Evolutionary conservation across 2,329 filamentous ascomycete genomes (phyloP).

Genomic region (Calonectria hongkongensis): DNA sequence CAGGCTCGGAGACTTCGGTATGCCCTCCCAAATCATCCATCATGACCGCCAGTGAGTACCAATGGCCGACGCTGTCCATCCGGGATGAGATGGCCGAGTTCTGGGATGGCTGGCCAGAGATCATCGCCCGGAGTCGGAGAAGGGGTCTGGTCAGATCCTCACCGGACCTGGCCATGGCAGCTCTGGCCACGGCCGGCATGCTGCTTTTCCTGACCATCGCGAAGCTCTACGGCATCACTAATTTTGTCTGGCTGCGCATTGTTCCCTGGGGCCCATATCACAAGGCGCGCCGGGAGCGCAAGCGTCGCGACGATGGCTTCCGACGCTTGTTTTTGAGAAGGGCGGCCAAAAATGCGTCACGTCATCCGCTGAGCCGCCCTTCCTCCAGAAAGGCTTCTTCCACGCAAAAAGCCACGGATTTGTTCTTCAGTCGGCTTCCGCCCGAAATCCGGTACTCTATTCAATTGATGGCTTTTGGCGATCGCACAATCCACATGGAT

Average conservation of each 20-base stretch:
- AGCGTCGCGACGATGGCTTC: slow-evolving; percentile 32
- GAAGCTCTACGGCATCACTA: slow-evolving; percentile 34
- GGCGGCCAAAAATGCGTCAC: slow-evolving; percentile 1
- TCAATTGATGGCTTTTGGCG: slow-evolving; percentile 35
- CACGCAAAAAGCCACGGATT: not conserved
- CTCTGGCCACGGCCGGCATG: slow-evolving; percentile 29
- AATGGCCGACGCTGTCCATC: slow-evolving; percentile 41
- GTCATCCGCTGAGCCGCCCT: slow-evolving; percentile 31
- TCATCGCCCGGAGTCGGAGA: slow-evolving; percentile 27
- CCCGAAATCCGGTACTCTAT: slow-evolving; percentile 35
- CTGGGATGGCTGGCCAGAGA: slow-evolving; percentile 40
- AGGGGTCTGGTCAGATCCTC: slow-evolving; percentile 28
- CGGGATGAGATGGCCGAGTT: slow-evolving; percentile 40
- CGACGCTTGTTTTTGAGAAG: slow-evolving; percentile 28
- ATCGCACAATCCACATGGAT: slow-evolving; percentile 48
- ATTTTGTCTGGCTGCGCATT: slow-evolving; percentile 35
- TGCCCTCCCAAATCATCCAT: slow-evolving; percentile 8
- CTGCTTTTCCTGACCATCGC: slow-evolving; percentile 28
- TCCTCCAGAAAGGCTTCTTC: slow-evolving; percentile 7
- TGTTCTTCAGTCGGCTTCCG: slow-evolving; percentile 39
- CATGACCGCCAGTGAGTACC: slow-evolving; percentile 31
- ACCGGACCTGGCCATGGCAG: slow-evolving; percentile 33
- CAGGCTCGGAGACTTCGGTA: slow-evolving; percentile 21
- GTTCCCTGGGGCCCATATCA: slow-evolving; percentile 35
- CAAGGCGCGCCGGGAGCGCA: slow-evolving; percentile 33